phyloP scores from a whole-genome alignment of 306 rosid species.

The Malus sylvestris region DNA sequence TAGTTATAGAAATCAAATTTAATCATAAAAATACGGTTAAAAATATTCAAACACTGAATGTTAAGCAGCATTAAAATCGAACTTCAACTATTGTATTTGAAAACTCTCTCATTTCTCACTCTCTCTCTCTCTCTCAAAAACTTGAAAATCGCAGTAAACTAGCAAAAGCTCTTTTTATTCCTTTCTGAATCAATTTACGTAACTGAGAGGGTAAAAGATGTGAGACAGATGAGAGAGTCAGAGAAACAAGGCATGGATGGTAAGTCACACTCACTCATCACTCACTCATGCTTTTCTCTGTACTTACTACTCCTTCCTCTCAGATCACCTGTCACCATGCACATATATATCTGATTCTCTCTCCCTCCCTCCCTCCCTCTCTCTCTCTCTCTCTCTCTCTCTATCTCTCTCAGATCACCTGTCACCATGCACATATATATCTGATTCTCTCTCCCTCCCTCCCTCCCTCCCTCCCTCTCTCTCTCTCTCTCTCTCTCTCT shows the following conservation, averaged over 20 bases:
- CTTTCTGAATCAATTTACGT: slow-evolving; percentile 39
- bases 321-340: slow-evolving; percentile 30
- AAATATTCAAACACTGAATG: too few species aligned
- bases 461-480: too few species aligned
- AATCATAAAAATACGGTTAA: too few species aligned
- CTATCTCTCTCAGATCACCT: slow-evolving; percentile 35
- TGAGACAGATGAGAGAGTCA: slow-evolving; percentile 27
- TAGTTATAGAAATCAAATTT: too few species aligned
- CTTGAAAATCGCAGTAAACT: slow-evolving; percentile 30
- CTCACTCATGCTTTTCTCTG: slow-evolving; percentile 21
- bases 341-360: background rate
- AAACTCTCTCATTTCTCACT: background rate
- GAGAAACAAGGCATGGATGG: slow-evolving; percentile 20
- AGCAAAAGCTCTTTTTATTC: slow-evolving; percentile 23
- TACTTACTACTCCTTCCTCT: slow-evolving; percentile 41
- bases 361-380: background rate
- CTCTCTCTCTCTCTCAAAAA: slow-evolving; percentile 1
- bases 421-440: background rate
- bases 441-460: background rate
- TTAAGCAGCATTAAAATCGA: too few species aligned
- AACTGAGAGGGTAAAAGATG: slow-evolving; percentile 68
- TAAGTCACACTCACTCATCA: slow-evolving; percentile 59
- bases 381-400: background rate
- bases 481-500: too few species aligned
- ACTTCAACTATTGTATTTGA: background rate